Evolutionary conservation across 2,329 filamentous ascomycete species (phyloP).

Genomic region (Xylaria multiplex): DNA sequence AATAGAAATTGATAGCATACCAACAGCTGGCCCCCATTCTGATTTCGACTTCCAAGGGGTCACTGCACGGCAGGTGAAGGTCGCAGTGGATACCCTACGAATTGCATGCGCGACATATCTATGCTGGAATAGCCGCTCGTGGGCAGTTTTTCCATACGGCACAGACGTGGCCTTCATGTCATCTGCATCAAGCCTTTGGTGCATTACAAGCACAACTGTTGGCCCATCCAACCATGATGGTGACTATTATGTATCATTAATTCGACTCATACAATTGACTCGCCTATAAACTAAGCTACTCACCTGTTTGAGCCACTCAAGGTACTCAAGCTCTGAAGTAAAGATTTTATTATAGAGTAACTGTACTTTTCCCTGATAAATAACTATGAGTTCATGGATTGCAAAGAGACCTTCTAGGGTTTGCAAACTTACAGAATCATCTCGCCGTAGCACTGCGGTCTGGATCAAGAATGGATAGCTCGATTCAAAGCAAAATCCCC

Average conservation of each 20-base stretch:
- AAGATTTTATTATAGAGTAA: background rate
- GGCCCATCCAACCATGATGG: slow-evolving; percentile 12
- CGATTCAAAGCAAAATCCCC: background rate
- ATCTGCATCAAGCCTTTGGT: slow-evolving; percentile 21
- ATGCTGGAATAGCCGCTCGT: slow-evolving; percentile 37
- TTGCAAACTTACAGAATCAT: slow-evolving; percentile 1
- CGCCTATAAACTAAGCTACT: background rate
- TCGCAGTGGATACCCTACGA: slow-evolving; percentile 28
- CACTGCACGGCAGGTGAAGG: slow-evolving; percentile 31
- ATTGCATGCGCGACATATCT: slow-evolving; percentile 29
- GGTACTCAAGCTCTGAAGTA: slow-evolving; percentile 17
- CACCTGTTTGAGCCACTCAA: slow-evolving; percentile 24
- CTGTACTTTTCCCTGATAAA: slow-evolving; percentile 5
- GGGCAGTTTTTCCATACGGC: slow-evolving; percentile 29
- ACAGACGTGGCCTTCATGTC: slow-evolving; percentile 24
- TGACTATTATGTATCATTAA: background rate
- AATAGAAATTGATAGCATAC: slow-evolving; percentile 24
- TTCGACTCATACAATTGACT: background rate
- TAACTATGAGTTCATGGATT: background rate
- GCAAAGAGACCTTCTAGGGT: background rate
- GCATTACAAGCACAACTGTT: slow-evolving; percentile 32
- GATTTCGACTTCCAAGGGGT: slow-evolving; percentile 26
- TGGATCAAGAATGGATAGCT: background rate
- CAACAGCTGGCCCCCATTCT: slow-evolving; percentile 25
- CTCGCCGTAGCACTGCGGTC: background rate